A percentile compares a stretch with the other conserved stretches of the same genome.
These are phyloP conservation scores for Ascochyta koolunga DNA, from an alignment of 2,329 filamentous ascomycete species.

Conservation along the genomic window DNA sequence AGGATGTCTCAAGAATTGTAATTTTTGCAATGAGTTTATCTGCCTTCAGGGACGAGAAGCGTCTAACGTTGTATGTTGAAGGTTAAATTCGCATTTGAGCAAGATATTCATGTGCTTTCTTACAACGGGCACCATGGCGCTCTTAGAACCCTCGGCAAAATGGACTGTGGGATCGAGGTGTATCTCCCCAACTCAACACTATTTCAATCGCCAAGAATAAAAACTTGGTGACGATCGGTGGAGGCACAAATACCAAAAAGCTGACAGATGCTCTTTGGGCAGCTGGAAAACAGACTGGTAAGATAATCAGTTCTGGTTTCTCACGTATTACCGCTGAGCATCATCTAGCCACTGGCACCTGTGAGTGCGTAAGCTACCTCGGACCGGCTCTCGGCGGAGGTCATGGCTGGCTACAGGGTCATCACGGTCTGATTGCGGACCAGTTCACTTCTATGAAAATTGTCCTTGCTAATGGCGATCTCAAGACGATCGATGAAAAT, in stretches of 20 bases:
- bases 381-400: slow-evolving; percentile 64
- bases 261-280: slow-evolving; percentile 58
- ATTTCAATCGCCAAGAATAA: slow-evolving; percentile 53
- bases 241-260: slow-evolving; percentile 55
- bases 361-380: slow-evolving; percentile 58
- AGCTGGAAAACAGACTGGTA: slow-evolving; percentile 58
- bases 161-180: slow-evolving; percentile 60
- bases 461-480: slow-evolving; percentile 58
- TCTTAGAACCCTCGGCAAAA: slow-evolving; percentile 56
- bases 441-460: slow-evolving; percentile 61
- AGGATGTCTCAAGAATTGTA: slow-evolving; percentile 30
- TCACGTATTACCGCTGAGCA: background rate
- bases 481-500: slow-evolving; percentile 46
- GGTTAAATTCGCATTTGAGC: slow-evolving; percentile 57
- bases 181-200: slow-evolving; percentile 53
- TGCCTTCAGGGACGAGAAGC: background rate
- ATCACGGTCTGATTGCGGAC: slow-evolving; percentile 60
- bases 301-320: background rate
- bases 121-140: slow-evolving; percentile 61
- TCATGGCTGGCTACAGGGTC: slow-evolving; percentile 61
- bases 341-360: slow-evolving; percentile 42
- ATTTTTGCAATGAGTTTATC: background rate
- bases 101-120: slow-evolving; percentile 59
- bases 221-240: slow-evolving; percentile 56
- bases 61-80: slow-evolving; percentile 22